Conservation (phyloP, 352 stramenopile genomes). For the Nothophytophthora sp. region DNA sequence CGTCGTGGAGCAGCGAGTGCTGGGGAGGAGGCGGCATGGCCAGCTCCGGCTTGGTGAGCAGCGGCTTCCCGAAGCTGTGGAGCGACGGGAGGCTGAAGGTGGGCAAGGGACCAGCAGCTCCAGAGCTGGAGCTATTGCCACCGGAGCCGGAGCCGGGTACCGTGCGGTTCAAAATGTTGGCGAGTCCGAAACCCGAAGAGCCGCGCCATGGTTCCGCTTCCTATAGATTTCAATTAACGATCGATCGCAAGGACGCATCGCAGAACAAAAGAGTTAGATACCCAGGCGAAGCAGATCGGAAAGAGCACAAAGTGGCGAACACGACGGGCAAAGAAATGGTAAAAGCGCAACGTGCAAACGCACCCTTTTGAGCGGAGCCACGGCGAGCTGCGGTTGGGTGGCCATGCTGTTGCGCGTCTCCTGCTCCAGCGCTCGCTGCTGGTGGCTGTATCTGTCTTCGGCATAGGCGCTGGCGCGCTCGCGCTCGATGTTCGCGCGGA, state of each 20-base stretch:
- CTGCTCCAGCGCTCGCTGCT: no score
- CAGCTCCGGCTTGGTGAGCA: constrained; percentile 58
- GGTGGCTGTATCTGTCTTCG: constrained; percentile 32
- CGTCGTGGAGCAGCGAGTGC: constrained; percentile 42
- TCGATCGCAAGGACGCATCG: no score
- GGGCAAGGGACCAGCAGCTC: constrained; percentile 38
- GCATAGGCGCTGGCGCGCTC: constrained; percentile 12
- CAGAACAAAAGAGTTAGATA: constrained; percentile 21
- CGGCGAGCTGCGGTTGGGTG: constrained; percentile 8
- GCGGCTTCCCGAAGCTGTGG: constrained; percentile 69
- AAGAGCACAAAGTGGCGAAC: no score
- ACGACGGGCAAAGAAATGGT: neutral
- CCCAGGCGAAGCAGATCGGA: no score
- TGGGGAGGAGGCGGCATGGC: constrained; percentile 23
- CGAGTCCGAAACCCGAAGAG: constrained; percentile 73
- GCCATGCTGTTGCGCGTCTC: neutral
- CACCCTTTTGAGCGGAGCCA: constrained; percentile 37
- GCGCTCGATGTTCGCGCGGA: constrained; percentile 21
- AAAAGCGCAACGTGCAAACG: no score
- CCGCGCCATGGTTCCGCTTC: constrained; percentile 69
- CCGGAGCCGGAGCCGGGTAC: neutral
- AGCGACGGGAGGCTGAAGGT: constrained; percentile 80
- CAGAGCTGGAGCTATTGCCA: constrained; percentile 4
- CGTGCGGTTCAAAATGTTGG: constrained; percentile 77
- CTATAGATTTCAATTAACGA: constrained; percentile 28